Base-by-base conservation (phyloP, 108 stramenopile genomes). In the Aurantiochytrium sp. region DNA sequence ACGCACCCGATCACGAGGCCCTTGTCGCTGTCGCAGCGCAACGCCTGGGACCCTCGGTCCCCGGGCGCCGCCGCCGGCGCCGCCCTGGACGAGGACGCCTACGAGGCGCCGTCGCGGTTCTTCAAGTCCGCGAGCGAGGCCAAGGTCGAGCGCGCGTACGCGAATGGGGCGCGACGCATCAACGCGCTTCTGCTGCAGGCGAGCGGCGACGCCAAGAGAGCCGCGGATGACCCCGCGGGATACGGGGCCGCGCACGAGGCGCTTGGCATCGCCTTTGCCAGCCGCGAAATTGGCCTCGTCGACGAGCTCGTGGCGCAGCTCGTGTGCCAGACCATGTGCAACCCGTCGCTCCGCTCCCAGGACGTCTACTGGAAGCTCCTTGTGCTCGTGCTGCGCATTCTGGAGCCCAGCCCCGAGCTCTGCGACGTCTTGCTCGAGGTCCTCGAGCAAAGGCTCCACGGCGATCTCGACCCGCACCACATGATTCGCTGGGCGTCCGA, bases 211-310 rank as follows among this genome's bases (percentile, higher is more conserved):
- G n/a, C 45, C 6, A 24, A 48, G 2, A 12, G 73, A n/a, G 42
- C 45, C 24, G 15, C 45, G 36, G 73, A 81, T 81, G 73, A 81
- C 3, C 73, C 73, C 1, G 19, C 8, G 42, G 73, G 73, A 6
- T 81, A 81, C 45, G 73, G 73, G n/a, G 73, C 73, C 6, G 73
- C 73, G 1, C 73, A 81, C 30, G 73, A 81, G 24, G 73, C 73
- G 10, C 12, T 81, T 37, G 73, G 73, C 6, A 81, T 81, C 32
- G 73, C 73, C 73, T 48, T 27, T 48, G 73, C 73, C 12, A 81
- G 30, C 32, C 73, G 73, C 27, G 73, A 41, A 24, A 48, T 81
- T 81, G 73, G 73, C 10, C n/a, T 81, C 24, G 73, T 81, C 19
- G 73, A 81, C 30, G 73, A 81, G 24, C 45, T 81, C 1, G 21